phyloP scores from a whole-genome alignment of 306 rosid genomes.

The Corylus americana region DNA sequence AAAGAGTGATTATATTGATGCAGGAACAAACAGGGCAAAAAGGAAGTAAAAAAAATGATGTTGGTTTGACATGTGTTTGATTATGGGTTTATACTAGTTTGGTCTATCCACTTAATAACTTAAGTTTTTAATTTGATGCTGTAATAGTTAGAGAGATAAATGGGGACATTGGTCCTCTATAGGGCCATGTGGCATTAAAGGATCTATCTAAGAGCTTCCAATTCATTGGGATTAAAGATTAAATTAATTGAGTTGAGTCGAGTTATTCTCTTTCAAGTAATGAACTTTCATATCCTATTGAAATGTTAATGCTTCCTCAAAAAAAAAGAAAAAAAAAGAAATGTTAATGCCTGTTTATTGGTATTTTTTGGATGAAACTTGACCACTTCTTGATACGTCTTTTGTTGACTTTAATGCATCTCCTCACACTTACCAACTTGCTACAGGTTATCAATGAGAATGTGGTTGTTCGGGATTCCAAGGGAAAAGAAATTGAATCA shows the following conservation, averaged over 20 bases:
- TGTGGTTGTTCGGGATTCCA: slow-evolving; percentile 44
- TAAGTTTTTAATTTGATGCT: not conserved
- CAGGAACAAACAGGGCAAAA: not conserved
- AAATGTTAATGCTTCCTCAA: not conserved
- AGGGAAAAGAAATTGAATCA: slow-evolving; percentile 50
- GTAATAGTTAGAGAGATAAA: not conserved
- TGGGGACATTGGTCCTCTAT: not conserved
- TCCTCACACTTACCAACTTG: not conserved
- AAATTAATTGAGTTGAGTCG: not conserved
- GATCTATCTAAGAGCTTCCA: not conserved
- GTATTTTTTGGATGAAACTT: not conserved
- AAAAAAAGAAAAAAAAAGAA: not conserved
- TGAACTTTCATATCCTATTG: not conserved
- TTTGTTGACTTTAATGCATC: not conserved
- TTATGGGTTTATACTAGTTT: not conserved
- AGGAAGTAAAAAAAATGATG: not conserved
- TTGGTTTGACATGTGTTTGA: not conserved
- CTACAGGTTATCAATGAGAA: slow-evolving; percentile 46
- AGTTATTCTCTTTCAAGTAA: not conserved
- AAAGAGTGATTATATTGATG: not conserved
- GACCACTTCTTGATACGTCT: not conserved
- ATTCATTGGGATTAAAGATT: not conserved
- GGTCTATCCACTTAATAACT: not conserved
- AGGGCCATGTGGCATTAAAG: not conserved
- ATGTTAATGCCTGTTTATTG: not conserved